Base-by-base conservation (phyloP, 1,284 basidiomycete genomes). In the Phenoliferia sp. region DNA sequence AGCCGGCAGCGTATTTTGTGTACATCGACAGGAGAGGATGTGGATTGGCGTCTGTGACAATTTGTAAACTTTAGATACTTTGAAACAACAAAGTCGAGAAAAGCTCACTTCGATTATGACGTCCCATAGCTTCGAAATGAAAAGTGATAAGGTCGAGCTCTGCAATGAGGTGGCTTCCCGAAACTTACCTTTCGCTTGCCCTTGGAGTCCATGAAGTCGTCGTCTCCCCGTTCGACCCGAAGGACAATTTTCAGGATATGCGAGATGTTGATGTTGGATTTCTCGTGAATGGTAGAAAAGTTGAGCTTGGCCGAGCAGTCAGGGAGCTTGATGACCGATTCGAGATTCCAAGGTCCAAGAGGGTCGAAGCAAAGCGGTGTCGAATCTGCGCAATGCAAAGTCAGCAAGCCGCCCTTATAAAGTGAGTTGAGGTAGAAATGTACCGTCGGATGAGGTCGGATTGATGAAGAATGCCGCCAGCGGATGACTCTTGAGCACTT, bases 211-310 rank as follows among this genome's bases (percentile, higher is more conserved):
- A 89, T 62, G 35, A 83, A 82, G 32, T 80, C 70, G 73, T 87
- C 86, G 74, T 90, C 89, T 1, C 89, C 90, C 50, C 88, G 84
- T 79, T 94, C 90, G 19, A 97, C 89, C 22, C 94, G 84, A 72
- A 98, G 86, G 17, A 90, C 84, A 59, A 94, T 84, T 80, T 93
- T 93, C 70, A 99, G 82, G 69, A 84, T 80, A 79, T 99, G 95
- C 2, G 84, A 83, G 33, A 96, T 85, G 22, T 84, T 81, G 72
- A 97, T 88, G 76, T 92, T 92, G 68, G 90, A 88, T 73, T 85
- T 85, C 72, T 86, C 84, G 79, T 93, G 92, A 78, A 87, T 88
- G 76, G 90, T 93, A 28, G 91, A 90, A 71, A 92, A 89, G 75
- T 87, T 88, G 69, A 98, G 79, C 60, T 79, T 79, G 7, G 78